These are phyloP conservation scores for Dipteronia sinensis DNA, from an alignment of 345 rosid species.

Conservation along the genomic window DNA sequence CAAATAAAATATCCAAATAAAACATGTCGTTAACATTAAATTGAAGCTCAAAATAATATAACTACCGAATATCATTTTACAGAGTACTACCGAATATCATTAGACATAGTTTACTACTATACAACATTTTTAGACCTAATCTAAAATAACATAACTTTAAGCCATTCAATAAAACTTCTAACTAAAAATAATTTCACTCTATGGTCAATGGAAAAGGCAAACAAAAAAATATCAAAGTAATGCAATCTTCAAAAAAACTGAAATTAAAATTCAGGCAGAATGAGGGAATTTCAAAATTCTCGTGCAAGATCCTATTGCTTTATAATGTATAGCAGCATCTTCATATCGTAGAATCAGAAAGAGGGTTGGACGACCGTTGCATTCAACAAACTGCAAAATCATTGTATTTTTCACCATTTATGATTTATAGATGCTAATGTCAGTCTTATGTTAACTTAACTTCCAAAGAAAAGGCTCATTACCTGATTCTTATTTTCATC, in stretches of 20 bases:
- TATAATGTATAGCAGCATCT: constrained; percentile 97
- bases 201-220: constrained; percentile 16
- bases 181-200: background rate
- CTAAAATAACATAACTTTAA: too few relatives aligned
- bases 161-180: too few relatives aligned
- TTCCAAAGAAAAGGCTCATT: constrained; percentile 20
- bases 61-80: too few relatives aligned
- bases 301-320: constrained; percentile 64
- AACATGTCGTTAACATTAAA: too few relatives aligned
- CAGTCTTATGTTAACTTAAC: constrained; percentile 13
- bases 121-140: too few relatives aligned
- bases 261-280: background rate
- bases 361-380: constrained; percentile 92
- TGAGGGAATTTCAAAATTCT: too few relatives aligned
- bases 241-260: constrained; percentile 15
- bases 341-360: constrained; percentile 93
- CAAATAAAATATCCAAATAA: too few relatives aligned
- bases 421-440: constrained; percentile 10
- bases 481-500: constrained; percentile 95
- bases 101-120: too few relatives aligned
- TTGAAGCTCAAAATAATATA: too few relatives aligned
- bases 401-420: constrained; percentile 16
- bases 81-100: too few relatives aligned
- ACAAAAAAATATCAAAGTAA: constrained; percentile 7
- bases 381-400: constrained; percentile 81